Base-by-base conservation (phyloP, 805 yeast species). In the Kluyveromyces wickerhamii region DNA sequence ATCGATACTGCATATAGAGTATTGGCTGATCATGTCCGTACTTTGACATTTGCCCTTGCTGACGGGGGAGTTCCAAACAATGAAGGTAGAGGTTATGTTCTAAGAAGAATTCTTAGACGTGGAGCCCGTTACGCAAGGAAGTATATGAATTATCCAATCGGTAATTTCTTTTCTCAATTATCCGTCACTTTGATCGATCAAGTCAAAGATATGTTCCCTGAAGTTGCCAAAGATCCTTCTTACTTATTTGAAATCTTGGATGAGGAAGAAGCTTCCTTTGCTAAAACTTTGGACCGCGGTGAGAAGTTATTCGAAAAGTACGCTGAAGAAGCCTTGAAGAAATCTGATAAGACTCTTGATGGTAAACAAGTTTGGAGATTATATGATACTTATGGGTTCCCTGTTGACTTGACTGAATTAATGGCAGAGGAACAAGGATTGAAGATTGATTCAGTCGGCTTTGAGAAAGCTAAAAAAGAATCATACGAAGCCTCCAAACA, bases 11-110 rank as follows among this genome's bases (percentile, higher is more conserved):
- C 98, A 35, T 92, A 92, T 69, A 77, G 99, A 62, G 97, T 92
- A 28, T 74, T 92, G 48, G 98, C 98, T 37, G 99, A 92, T 65
- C 99, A 92, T 59, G 96, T 92, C 23, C 80, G 99, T 65, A 92
- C 99, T 17, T 72, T 92, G 58, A 85, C 95, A 2, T 85, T 92
- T 62, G 96, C 99, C 32, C 71, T 92, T 40, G 84, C 95, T 25
- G 99, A 92, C 61, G 99, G 99, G 54, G 99, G 98, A 55, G 96
- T 92, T 38, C 99, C 99, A 56, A 92, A 92, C 66, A 92, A 88
- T 55, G 98, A 92, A 58, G 99, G 99, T 51, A 81, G 98, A 66
- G 99, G 99, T 51, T 92, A 92, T 55, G 99, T 92, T 28, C 68
- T 92, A 60, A 80, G 99, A 67, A 82, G 99, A 69, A 88, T 92